Evolutionary conservation across 2,329 filamentous ascomycete species (phyloP), one percentile per base, ranked within the genome.

Genomic region (Fusarium luffae): DNA sequence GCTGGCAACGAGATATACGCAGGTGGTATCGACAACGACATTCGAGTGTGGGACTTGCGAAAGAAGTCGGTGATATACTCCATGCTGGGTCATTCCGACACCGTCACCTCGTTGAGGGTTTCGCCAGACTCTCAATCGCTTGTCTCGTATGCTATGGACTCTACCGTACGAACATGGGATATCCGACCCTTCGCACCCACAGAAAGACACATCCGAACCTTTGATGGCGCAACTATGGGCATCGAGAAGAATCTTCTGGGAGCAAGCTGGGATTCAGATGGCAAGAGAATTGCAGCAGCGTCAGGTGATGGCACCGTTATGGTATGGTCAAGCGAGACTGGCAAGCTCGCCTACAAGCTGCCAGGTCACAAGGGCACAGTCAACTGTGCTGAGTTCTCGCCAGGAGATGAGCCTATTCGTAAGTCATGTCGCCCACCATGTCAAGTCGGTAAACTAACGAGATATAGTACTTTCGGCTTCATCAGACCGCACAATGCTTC

Each of bases 1-100:
- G 94, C 95, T 3, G 96, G 96, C 19, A 97, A 97, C 78, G 96
- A 98, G 82, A 89, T 99, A 27, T 99, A 96, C 79, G 92, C 93
- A 9, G 95, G 95, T 48, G 93, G 94, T 23, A 98, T 99, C 73
- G 96, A 98, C 82, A 98, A 98, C 77, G 94, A 97, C 74, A 97
- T 99, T 78, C 93, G 94, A 75, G 94, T 97, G 21, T 99, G 96
- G 95, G 96, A 99, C 80, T 82, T 98, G 76, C 90, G 96, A 71
- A 98, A 97, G 84, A 94, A 97, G 80, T 88, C 91, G 9, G 88
- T 97, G 4, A 89, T 93, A 8, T 98, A 98, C 80, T 91, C 92
- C 3, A 90, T 99, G 85, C 81, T 92, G 14, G 96, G 96, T 0
- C 96, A 99, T 79, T 91, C 89, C 55, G 96, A 99, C 77, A 98